Percentiles rank a stretch among this genome's conserved stretches.
Conservation (phyloP, 2,329 filamentous ascomycete genomes). For the Tolypocladium cylindrosporum region DNA sequence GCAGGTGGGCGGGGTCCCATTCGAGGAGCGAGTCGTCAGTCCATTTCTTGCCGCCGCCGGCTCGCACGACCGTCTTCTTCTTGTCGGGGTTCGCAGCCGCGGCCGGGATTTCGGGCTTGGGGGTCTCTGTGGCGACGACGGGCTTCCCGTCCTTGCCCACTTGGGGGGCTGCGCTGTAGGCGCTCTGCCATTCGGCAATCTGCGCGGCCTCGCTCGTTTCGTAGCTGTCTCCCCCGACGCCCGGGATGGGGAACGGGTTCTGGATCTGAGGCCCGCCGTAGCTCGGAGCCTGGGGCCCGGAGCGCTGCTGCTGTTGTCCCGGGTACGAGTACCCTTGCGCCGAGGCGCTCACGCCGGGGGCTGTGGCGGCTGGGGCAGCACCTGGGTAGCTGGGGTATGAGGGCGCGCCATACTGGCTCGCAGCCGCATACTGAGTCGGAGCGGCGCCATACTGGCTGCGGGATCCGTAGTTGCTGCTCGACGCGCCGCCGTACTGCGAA, state of each 20-base stretch:
- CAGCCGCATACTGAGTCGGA: background rate
- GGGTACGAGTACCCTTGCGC: conserved; percentile 13
- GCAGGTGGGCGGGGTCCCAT: conserved; percentile 91
- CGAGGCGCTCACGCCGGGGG: conserved; percentile 15
- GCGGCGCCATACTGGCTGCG: conserved; percentile 1
- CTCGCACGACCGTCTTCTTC: conserved; percentile 78
- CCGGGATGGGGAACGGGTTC: conserved; percentile 69
- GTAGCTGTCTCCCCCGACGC: conserved; percentile 33
- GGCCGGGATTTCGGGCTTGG: conserved; percentile 25
- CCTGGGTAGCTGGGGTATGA: conserved; percentile 20
- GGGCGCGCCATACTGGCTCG: conserved; percentile 5
- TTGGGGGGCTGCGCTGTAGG: conserved; percentile 48
- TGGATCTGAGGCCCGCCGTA: conserved; percentile 57
- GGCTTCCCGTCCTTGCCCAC: conserved; percentile 22
- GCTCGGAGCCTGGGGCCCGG: conserved; percentile 15
- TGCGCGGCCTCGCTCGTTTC: conserved; percentile 82
- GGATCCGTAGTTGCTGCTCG: background rate
- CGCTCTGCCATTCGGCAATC: conserved; percentile 91
- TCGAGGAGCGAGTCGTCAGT: conserved; percentile 80
- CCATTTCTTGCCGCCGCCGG: conserved; percentile 89
- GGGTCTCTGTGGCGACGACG: conserved; percentile 13
- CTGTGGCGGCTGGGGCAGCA: conserved; percentile 18
- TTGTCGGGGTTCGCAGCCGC: conserved; percentile 46
- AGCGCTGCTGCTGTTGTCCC: conserved; percentile 20
- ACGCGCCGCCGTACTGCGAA: background rate